phyloP scores from a whole-genome alignment of 1,284 basidiomycete species.

The Baeospora myosura region DNA sequence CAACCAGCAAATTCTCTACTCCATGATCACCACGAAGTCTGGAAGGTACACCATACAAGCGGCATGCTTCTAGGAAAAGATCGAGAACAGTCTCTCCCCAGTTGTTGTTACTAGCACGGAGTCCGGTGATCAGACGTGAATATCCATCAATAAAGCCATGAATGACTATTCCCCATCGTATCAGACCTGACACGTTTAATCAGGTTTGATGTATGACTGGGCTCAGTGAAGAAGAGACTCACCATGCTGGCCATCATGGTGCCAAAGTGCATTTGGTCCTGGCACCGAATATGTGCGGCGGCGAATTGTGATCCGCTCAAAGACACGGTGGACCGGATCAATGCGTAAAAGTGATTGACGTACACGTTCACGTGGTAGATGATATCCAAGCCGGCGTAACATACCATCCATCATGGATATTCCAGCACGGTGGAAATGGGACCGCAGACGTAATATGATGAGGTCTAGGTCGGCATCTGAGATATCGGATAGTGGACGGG shows the following conservation, averaged over 20 bases:
- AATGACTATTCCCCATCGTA: conserved; percentile 25
- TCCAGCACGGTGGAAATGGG: conserved; percentile 18
- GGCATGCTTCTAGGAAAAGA: conserved; percentile 17
- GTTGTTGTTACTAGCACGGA: conserved; percentile 23
- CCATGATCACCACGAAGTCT: conserved; percentile 26
- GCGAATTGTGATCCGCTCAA: conserved; percentile 14
- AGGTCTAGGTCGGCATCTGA: conserved; percentile 18
- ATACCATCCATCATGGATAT: conserved; percentile 19
- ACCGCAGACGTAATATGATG: conserved; percentile 11
- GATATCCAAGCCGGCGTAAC: conserved; percentile 14
- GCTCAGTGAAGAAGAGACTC: conserved; percentile 4
- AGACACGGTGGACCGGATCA: conserved; percentile 10
- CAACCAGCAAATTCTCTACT: conserved; percentile 23
- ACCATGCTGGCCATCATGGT: conserved; percentile 28
- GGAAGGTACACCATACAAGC: conserved; percentile 19
- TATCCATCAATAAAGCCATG: conserved; percentile 27
- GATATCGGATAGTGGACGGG: conserved; percentile 11
- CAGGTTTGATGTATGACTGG: conserved; percentile 3
- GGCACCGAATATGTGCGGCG: conserved; percentile 19
- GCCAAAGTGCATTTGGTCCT: conserved; percentile 8
- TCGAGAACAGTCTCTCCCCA: conserved; percentile 20
- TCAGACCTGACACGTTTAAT: conserved; percentile 20
- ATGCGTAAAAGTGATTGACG: conserved; percentile 14
- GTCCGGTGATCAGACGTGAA: conserved; percentile 18
- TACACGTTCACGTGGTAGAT: conserved; percentile 16